These are phyloP conservation scores for Panellus pusillus DNA, from an alignment of 768 basidiomycete species.

Conservation along the genomic window DNA sequence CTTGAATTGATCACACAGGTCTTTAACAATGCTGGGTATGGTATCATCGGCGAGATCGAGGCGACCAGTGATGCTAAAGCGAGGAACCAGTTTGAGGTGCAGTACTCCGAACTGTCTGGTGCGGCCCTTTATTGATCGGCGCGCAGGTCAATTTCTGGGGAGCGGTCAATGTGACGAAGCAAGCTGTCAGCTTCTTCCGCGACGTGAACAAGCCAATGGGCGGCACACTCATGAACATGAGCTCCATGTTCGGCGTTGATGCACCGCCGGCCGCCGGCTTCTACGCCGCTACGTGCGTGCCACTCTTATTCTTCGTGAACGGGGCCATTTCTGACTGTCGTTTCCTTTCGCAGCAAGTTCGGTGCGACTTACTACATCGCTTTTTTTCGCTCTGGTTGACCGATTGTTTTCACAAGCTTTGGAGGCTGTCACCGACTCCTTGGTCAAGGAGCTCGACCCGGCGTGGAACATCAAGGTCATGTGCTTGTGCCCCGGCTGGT, in stretches of 20 bases:
- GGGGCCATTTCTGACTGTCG: conserved; percentile 8
- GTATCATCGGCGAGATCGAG: conserved; percentile 37
- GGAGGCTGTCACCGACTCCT: conserved; percentile 39
- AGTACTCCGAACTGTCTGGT: not conserved
- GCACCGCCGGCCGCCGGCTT: conserved; percentile 30
- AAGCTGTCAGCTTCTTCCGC: conserved; percentile 35
- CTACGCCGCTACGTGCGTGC: conserved; percentile 25
- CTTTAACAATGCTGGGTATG: conserved; percentile 43
- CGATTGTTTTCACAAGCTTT: conserved; percentile 26
- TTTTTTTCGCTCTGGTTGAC: not conserved
- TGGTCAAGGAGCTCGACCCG: conserved; percentile 43
- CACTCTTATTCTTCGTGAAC: conserved; percentile 9
- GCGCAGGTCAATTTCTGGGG: conserved; percentile 37
- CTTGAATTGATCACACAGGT: conserved; percentile 17
- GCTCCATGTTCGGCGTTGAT: conserved; percentile 31
- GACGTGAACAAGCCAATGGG: conserved; percentile 40
- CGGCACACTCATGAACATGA: conserved; percentile 39
- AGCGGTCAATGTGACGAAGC: conserved; percentile 30
- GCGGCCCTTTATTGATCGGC: not conserved
- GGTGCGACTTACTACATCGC: conserved; percentile 3
- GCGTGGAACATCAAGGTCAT: conserved; percentile 44
- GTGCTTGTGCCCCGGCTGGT: conserved; percentile 21
- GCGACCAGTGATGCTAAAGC: conserved; percentile 33
- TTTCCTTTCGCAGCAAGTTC: conserved; percentile 11
- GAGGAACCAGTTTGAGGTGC: conserved; percentile 37